Percentiles rank a stretch among this genome's conserved stretches.
Evolutionary conservation across 1,139 yeast genomes (phyloP).

Genomic region (Blastobotrys malaysiensis): DNA sequence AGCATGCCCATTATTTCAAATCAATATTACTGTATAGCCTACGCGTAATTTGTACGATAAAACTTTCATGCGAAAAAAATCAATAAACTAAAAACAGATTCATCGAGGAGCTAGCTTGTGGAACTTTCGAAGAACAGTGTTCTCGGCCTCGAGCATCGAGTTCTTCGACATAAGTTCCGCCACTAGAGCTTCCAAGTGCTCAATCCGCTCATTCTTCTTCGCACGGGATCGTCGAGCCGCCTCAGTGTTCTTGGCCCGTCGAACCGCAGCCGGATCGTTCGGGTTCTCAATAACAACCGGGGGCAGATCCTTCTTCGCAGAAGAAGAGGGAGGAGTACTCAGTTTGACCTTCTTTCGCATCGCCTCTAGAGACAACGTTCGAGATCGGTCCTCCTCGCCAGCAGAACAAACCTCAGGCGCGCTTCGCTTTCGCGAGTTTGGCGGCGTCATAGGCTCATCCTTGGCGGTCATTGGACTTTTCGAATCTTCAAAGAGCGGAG

Average conservation of each 20-base stretch:
- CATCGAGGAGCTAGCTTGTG: slow-evolving; percentile 8
- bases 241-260: slow-evolving; percentile 93
- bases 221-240: slow-evolving; percentile 97
- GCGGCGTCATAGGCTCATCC: neutral
- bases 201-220: slow-evolving; percentile 83
- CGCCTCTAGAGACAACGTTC: slow-evolving; percentile 1
- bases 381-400: neutral
- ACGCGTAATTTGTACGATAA: too few relatives aligned
- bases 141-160: slow-evolving; percentile 50
- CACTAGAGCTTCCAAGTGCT: slow-evolving; percentile 73
- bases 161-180: slow-evolving; percentile 56
- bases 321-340: slow-evolving; percentile 9
- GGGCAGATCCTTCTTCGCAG: slow-evolving; percentile 23
- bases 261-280: slow-evolving; percentile 62
- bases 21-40: too few relatives aligned
- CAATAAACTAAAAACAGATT: neutral
- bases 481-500: slow-evolving; percentile 10
- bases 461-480: neutral
- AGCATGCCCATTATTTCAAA: too few relatives aligned
- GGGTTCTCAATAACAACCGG: slow-evolving; percentile 54
- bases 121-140: slow-evolving; percentile 19
- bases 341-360: slow-evolving; percentile 2
- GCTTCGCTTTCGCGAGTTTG: neutral
- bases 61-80: too few relatives aligned
- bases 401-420: neutral